Base-by-base conservation (phyloP, 139 green algal genomes). In the Closterium sp. region DNA sequence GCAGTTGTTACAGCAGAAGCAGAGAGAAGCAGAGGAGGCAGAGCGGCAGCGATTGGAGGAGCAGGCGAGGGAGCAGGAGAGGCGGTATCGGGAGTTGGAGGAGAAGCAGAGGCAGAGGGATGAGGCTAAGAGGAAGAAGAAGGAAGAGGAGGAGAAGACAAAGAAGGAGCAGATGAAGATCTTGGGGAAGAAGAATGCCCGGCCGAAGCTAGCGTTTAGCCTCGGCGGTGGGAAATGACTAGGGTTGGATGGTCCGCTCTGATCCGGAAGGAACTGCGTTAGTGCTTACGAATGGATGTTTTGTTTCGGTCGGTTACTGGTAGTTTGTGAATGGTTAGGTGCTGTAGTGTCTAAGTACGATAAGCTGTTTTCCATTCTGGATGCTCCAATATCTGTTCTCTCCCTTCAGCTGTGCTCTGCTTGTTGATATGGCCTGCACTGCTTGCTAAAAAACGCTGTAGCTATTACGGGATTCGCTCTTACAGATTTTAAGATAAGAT, bases 91-190 rank as follows among this genome's bases (percentile, higher is more conserved):
- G 34, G 92, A 94, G 91, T 70, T 94, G n/a, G 92, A 94, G 90
- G 42, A 31, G 17, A n/a, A 89, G 90, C 92, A 94, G 73, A 85
- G 79, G 38, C 90, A 92, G 73, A 95, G 45, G n/a, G 92, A 94
- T 45, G 92, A 94, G 19, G 90, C 85, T 4, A 29, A 30, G 31
- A 28, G 50, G 70, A 31, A 70, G 90, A 94, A 91, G 91, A 85
- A 94, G 29, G 27, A 86, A 42, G 92, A 94, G 42, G 62, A 79
- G 62, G 62, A 79, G 90, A 31, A 89, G 88, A 22, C 19, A 22
- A 94, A 90, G 85, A 27, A 73, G 34, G 90, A 94, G 90, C 91
- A 94, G 85, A 94, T 92, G 90, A 94, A 94, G 29, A 86, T 94
- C 5, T 38, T 94, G 24, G 92, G 92, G 30, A 94, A 94, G 86